Percentiles rank a stretch among this genome's conserved stretches.
Evolutionary conservation across 768 basidiomycete species (phyloP).

Genomic region (Sporobolomyces pararoseus): DNA sequence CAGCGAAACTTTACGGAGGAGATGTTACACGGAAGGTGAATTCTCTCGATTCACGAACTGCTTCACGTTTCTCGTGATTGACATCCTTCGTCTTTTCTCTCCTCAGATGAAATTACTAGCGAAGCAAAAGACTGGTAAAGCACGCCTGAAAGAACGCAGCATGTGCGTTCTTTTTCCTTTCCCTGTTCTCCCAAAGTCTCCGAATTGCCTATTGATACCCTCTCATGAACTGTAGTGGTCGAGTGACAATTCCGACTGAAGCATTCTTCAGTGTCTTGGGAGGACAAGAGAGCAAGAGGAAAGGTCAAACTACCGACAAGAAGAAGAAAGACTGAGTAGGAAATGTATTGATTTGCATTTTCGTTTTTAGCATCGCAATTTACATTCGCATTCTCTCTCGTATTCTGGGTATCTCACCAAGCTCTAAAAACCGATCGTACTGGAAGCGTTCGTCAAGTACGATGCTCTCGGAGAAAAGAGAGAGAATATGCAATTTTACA

Average conservation of each 20-base stretch:
- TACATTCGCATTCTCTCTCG: too few species aligned
- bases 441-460: too few species aligned
- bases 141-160: slow-evolving; percentile 75
- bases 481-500: slow-evolving; percentile 7
- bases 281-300: slow-evolving; percentile 43
- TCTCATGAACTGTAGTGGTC: slow-evolving; percentile 16
- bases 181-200: neutral
- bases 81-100: slow-evolving; percentile 50
- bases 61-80: neutral
- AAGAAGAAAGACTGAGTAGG: slow-evolving; percentile 28
- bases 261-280: slow-evolving; percentile 85
- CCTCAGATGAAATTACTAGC: slow-evolving; percentile 52
- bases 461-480: too few species aligned
- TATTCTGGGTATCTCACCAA: too few species aligned
- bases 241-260: slow-evolving; percentile 69
- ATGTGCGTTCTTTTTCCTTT: slow-evolving; percentile 51
- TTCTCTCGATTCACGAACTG: neutral
- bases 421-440: too few species aligned
- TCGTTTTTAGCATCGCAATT: too few species aligned
- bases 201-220: neutral
- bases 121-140: slow-evolving; percentile 85
- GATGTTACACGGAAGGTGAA: slow-evolving; percentile 84
- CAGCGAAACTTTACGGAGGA: slow-evolving; percentile 90
- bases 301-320: slow-evolving; percentile 19
- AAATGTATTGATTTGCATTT: neutral